Percentiles rank a stretch among this genome's conserved stretches.
These are phyloP conservation scores for Lasiodiplodia citricola DNA, from an alignment of 2,329 filamentous ascomycete species.

Conservation along the genomic window DNA sequence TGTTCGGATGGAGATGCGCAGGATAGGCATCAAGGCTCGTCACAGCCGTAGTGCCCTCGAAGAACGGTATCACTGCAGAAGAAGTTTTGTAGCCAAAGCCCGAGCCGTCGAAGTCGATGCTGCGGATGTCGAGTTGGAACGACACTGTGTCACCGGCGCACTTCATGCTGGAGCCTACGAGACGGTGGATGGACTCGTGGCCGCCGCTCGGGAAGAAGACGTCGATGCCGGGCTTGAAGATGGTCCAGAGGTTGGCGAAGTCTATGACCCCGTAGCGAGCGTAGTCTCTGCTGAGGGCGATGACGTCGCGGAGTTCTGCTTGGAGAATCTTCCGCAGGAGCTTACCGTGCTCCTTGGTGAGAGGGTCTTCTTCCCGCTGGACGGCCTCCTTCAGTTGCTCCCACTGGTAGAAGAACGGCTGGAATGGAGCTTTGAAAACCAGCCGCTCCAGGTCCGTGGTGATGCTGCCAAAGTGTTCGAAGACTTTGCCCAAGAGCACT, in stretches of 20 bases:
- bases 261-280: constrained; percentile 47
- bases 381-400: constrained; percentile 33
- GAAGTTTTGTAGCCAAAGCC: constrained; percentile 38
- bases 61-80: constrained; percentile 36
- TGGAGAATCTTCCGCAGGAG: constrained; percentile 45
- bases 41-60: constrained; percentile 50
- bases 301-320: constrained; percentile 49
- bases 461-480: constrained; percentile 40
- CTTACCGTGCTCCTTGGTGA: constrained; percentile 45
- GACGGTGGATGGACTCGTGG: constrained; percentile 39
- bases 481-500: constrained; percentile 37
- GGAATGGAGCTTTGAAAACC: constrained; percentile 41
- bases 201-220: constrained; percentile 43
- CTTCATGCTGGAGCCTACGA: constrained; percentile 36
- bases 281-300: constrained; percentile 48
- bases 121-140: constrained; percentile 42
- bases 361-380: constrained; percentile 34
- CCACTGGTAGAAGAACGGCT: constrained; percentile 45
- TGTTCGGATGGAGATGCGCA: constrained; percentile 50
- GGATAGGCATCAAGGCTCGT: constrained; percentile 50
- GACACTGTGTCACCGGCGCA: constrained; percentile 42
- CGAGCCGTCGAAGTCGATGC: constrained; percentile 44
- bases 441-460: constrained; percentile 39
- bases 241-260: constrained; percentile 51
- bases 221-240: constrained; percentile 46